Evolutionary conservation across 1,284 basidiomycete genomes (phyloP).

Genomic region (Cryptococcus neoformans): DNA sequence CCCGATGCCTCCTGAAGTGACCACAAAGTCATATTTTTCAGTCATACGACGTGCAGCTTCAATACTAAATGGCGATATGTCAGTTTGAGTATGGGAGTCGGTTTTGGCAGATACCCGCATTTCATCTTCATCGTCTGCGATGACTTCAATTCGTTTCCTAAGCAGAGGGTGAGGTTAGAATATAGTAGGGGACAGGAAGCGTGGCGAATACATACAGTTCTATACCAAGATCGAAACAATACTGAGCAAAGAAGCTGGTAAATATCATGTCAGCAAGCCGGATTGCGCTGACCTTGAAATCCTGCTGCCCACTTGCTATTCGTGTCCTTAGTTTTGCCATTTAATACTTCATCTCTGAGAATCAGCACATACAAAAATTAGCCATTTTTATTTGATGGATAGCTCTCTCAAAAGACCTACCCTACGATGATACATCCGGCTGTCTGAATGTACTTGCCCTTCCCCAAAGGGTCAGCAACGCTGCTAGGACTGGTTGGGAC

Average conservation of each 20-base stretch:
- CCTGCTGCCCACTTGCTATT: slow-evolving; percentile 56
- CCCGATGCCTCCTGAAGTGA: slow-evolving; percentile 77
- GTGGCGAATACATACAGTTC: slow-evolving; percentile 61
- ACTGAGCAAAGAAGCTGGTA: slow-evolving; percentile 71
- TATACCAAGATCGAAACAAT: slow-evolving; percentile 82
- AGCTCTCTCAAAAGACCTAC: slow-evolving; percentile 4
- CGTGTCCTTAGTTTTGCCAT: slow-evolving; percentile 64
- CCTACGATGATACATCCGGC: slow-evolving; percentile 49
- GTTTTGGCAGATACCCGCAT: slow-evolving; percentile 58
- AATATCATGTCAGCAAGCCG: too few relatives aligned
- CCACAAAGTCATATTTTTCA: slow-evolving; percentile 78
- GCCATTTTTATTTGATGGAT: too few relatives aligned
- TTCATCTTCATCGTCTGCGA: slow-evolving; percentile 83
- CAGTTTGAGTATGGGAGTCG: background rate
- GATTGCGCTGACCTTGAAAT: too few relatives aligned
- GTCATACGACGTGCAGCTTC: slow-evolving; percentile 82
- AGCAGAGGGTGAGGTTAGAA: background rate
- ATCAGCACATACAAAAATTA: background rate
- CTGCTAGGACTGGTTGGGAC: slow-evolving; percentile 28
- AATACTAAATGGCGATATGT: slow-evolving; percentile 53
- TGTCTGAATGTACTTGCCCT: slow-evolving; percentile 62
- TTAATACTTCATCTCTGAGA: slow-evolving; percentile 51
- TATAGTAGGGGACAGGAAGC: background rate
- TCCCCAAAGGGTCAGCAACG: slow-evolving; percentile 59
- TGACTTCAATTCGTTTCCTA: slow-evolving; percentile 81